Percentiles rank a stretch among this genome's conserved stretches.
Conservation (phyloP, 2,329 filamentous ascomycete genomes). For the Colletotrichum filicis region DNA sequence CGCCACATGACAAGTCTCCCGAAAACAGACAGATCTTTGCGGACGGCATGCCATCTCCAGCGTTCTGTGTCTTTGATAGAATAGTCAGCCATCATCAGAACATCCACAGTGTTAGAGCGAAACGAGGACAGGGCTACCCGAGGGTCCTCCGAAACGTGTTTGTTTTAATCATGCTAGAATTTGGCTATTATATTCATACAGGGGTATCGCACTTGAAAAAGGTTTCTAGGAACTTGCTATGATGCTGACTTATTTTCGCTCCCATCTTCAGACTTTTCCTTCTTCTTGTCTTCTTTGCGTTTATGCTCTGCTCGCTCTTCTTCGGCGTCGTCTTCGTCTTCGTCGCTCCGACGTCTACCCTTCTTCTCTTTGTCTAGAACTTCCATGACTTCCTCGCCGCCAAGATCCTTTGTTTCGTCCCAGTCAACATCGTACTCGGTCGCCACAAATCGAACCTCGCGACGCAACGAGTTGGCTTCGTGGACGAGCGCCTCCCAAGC, state of each 20-base stretch:
- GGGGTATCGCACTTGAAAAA: slow-evolving; percentile 7
- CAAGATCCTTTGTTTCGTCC: slow-evolving; percentile 81
- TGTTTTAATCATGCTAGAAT: not conserved
- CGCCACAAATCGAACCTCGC: slow-evolving; percentile 83
- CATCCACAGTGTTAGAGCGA: not conserved
- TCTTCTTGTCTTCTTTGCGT: slow-evolving; percentile 42
- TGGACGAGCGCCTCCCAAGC: slow-evolving; percentile 84
- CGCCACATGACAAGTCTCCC: not conserved
- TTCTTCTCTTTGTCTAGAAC: slow-evolving; percentile 65
- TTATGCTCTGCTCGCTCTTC: slow-evolving; percentile 48
- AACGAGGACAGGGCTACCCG: not conserved
- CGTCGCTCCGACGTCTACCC: slow-evolving; percentile 47
- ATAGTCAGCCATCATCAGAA: not conserved
- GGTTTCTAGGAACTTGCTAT: not conserved
- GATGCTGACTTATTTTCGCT: slow-evolving; percentile 7
- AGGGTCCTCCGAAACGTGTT: not conserved
- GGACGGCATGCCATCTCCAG: not conserved
- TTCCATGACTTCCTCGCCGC: slow-evolving; percentile 71
- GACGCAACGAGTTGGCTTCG: slow-evolving; percentile 80
- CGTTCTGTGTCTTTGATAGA: not conserved
- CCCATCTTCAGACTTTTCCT: slow-evolving; percentile 40
- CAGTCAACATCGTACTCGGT: slow-evolving; percentile 92
- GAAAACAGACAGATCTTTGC: not conserved
- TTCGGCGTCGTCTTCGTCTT: slow-evolving; percentile 52
- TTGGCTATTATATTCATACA: not conserved